These are phyloP conservation scores for Plectosphaerella plurivora DNA, from an alignment of 2,329 filamentous ascomycete genomes.

Conservation along the genomic window DNA sequence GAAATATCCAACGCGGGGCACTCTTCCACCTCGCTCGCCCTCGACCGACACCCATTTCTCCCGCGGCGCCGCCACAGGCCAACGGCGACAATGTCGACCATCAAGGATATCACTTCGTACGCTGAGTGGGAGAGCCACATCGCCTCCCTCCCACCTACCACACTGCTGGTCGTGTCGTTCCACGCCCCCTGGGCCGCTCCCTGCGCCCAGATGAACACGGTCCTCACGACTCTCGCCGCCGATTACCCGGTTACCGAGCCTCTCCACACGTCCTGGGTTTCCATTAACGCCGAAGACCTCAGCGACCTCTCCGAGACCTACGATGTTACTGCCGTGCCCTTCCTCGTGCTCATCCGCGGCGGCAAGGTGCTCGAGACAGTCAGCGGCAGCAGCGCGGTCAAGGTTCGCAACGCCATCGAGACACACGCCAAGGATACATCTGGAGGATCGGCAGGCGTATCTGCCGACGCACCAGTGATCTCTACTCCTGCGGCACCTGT, in stretches of 20 bases:
- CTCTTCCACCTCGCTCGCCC: neutral
- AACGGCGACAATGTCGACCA: constrained; percentile 59
- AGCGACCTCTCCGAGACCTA: constrained; percentile 88
- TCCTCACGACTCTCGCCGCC: constrained; percentile 79
- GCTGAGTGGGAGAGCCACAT: constrained; percentile 68
- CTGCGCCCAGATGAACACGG: constrained; percentile 87
- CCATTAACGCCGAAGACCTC: constrained; percentile 90
- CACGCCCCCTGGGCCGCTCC: constrained; percentile 96
- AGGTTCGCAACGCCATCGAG: constrained; percentile 83
- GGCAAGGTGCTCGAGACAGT: constrained; percentile 77
- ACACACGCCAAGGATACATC: constrained; percentile 57
- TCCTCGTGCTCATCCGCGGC: constrained; percentile 76
- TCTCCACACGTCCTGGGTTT: constrained; percentile 73
- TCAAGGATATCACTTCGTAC: constrained; percentile 73
- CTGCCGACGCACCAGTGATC: constrained; percentile 23
- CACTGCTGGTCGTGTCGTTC: constrained; percentile 85
- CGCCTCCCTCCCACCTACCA: constrained; percentile 59
- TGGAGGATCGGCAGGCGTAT: constrained; percentile 29
- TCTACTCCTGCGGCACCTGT: constrained; percentile 17
- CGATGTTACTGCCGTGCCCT: constrained; percentile 92
- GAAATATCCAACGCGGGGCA: neutral
- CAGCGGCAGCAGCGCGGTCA: constrained; percentile 82
- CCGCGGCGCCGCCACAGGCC: neutral
- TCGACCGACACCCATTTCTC: neutral
- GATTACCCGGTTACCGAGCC: constrained; percentile 72